A percentile compares a stretch with the other conserved stretches of the same genome.
Conservation (phyloP, 140 eudicot species). For the Anethum foeniculum region DNA sequence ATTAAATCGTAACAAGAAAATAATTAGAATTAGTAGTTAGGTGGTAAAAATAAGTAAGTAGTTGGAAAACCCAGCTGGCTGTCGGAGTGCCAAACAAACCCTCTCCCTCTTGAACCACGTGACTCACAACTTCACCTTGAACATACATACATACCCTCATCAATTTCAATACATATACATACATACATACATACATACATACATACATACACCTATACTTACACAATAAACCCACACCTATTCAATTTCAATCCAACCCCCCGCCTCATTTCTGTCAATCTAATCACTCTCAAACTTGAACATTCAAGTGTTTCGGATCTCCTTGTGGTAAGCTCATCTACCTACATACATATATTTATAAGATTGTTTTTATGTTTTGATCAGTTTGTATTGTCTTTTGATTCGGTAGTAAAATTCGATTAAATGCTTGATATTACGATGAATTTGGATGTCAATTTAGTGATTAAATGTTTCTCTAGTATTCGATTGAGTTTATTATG, state of each 20-base stretch:
- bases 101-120: conserved; percentile 19
- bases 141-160: background rate
- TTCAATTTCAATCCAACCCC: conserved; percentile 47
- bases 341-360: background rate
- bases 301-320: background rate
- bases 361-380: background rate
- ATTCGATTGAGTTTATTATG: background rate
- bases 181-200: background rate
- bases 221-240: conserved; percentile 16
- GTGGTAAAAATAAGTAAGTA: no score
- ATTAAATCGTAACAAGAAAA: no score
- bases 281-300: conserved; percentile 22
- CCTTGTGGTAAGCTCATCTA: background rate
- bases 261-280: conserved; percentile 3
- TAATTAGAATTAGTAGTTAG: no score
- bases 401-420: background rate
- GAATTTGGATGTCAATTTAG: background rate
- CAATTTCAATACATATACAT: background rate
- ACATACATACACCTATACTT: background rate
- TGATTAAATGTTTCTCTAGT: background rate
- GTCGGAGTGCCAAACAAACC: conserved; percentile 15
- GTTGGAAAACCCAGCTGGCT: conserved; percentile 33
- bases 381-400: background rate
- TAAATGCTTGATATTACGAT: background rate
- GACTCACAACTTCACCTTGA: conserved; percentile 20